Evolutionary conservation across 441 rosid genomes (phyloP).

Genomic region (Arabidopsis hybrid): DNA sequence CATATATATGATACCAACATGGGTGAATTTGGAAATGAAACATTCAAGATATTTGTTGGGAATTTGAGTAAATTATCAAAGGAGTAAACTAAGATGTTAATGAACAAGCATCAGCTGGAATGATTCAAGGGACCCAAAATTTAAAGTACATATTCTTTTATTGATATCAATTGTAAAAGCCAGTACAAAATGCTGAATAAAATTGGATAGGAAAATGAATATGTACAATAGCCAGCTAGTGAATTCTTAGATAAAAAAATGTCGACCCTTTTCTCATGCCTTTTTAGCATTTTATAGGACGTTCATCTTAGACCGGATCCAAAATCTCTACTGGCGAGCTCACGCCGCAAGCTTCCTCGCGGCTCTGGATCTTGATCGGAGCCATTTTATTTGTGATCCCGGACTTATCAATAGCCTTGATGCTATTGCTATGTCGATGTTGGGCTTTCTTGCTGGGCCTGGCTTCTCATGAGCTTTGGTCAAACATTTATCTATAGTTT

Average conservation of each 20-base stretch:
- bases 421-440: neutral
- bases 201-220: neutral
- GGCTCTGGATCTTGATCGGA: too few relatives aligned
- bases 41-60: neutral
- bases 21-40: neutral
- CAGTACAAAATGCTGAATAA: neutral
- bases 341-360: too few relatives aligned
- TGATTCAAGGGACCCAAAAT: neutral
- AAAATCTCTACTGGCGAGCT: too few relatives aligned
- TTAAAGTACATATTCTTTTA: neutral
- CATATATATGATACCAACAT: too few relatives aligned
- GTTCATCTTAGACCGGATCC: too few relatives aligned
- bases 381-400: neutral
- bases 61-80: neutral
- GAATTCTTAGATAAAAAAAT: neutral
- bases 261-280: neutral
- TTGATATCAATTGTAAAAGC: neutral
- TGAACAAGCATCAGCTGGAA: neutral
- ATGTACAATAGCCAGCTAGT: neutral
- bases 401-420: neutral
- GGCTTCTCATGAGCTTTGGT: neutral
- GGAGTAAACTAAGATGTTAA: neutral
- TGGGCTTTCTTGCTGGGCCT: conserved; percentile 19
- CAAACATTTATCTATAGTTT: neutral
- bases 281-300: neutral